phyloP scores from a whole-genome alignment of 345 rosid species.

The Arabidopsis arenosa region DNA sequence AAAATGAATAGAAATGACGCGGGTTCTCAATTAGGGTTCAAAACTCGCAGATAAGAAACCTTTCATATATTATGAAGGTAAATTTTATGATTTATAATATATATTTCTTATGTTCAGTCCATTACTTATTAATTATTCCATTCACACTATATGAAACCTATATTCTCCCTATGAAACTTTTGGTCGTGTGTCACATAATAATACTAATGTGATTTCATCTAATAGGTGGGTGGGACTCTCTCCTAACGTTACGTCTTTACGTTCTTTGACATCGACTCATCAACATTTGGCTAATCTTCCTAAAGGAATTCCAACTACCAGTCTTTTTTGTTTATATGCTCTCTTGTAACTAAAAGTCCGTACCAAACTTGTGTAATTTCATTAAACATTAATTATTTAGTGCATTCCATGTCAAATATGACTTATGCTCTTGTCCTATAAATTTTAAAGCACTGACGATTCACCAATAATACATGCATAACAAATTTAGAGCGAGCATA shows the following conservation, averaged over 20 bases:
- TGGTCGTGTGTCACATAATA: constrained; percentile 8
- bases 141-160: background rate
- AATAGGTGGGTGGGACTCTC: background rate
- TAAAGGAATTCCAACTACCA: constrained; percentile 13
- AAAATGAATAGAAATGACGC: no score
- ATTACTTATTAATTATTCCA: background rate
- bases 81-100: no score
- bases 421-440: constrained; percentile 14
- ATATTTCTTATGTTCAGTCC: background rate
- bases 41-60: no score
- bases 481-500: constrained; percentile 3
- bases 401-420: background rate
- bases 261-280: constrained; percentile 23
- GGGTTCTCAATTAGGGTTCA: no score
- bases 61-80: no score
- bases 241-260: background rate
- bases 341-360: constrained; percentile 4
- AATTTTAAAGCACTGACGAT: constrained; percentile 10
- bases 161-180: background rate
- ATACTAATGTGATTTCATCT: background rate
- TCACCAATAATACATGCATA: constrained; percentile 18
- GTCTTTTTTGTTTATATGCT: background rate
- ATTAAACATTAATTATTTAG: background rate
- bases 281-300: constrained; percentile 13
- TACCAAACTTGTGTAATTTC: background rate